Percentiles rank a stretch among this genome's conserved stretches.
Evolutionary conservation across 1,284 basidiomycete species (phyloP).

Genomic region (Cryptococcus depauperatus): DNA sequence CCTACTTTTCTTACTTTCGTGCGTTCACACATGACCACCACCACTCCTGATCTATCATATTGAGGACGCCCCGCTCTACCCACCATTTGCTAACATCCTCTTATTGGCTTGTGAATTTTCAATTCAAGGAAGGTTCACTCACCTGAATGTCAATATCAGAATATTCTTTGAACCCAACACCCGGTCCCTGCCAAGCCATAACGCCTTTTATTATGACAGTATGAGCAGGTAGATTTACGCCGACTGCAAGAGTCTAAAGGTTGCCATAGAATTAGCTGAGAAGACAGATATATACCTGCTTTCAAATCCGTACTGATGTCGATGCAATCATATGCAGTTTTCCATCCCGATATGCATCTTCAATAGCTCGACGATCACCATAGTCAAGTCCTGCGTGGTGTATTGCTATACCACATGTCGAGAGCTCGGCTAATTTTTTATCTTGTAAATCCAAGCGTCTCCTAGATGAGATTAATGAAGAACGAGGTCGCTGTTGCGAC

Average conservation of each 20-base stretch:
- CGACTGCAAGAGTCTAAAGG: constrained; percentile 49
- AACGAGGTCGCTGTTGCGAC: constrained; percentile 1
- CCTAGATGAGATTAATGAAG: constrained; percentile 2
- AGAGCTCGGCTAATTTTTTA: constrained; percentile 23
- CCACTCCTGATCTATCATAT: constrained; percentile 54
- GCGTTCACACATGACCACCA: constrained; percentile 37
- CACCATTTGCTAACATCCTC: constrained; percentile 41
- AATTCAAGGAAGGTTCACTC: constrained; percentile 5
- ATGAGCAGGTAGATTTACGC: constrained; percentile 49
- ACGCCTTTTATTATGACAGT: constrained; percentile 46
- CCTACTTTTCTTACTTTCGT: constrained; percentile 26
- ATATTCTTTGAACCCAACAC: constrained; percentile 37
- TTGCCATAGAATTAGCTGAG: constrained; percentile 3
- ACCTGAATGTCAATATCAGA: constrained; percentile 45
- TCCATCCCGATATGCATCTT: constrained; percentile 45
- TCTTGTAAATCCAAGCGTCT: constrained; percentile 20
- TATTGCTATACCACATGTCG: constrained; percentile 46
- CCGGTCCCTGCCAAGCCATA: constrained; percentile 31
- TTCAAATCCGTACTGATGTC: constrained; percentile 40
- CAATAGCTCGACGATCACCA: constrained; percentile 46
- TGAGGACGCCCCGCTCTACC: constrained; percentile 77
- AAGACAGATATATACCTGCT: no score
- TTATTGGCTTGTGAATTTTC: neutral
- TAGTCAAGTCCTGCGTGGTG: constrained; percentile 51
- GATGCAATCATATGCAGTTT: constrained; percentile 41